Conservation (phyloP, 306 rosid genomes). For the Fragaria nilgerrensis region DNA sequence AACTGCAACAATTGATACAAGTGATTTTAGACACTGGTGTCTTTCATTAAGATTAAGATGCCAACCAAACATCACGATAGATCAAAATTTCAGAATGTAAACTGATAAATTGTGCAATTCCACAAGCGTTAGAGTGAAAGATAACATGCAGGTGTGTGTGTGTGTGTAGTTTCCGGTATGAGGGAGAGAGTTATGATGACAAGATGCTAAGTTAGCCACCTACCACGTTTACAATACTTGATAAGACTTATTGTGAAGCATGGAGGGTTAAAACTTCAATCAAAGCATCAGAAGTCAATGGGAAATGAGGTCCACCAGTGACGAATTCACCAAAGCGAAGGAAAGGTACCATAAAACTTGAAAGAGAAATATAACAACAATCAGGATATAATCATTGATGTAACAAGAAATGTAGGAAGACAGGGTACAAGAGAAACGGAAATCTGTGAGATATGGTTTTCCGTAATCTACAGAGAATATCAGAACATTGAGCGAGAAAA, state of each 20-base stretch:
- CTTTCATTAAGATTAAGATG: neutral
- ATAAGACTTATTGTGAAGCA: constrained; percentile 69
- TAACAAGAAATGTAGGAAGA: neutral
- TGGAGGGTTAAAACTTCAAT: constrained; percentile 75
- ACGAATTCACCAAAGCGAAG: too few species aligned
- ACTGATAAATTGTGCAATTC: neutral
- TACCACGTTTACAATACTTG: constrained; percentile 81
- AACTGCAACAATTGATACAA: constrained; percentile 47
- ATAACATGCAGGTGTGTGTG: neutral
- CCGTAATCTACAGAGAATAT: neutral
- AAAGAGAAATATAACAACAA: constrained; percentile 22
- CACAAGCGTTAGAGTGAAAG: neutral
- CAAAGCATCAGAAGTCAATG: too few species aligned
- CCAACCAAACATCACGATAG: neutral
- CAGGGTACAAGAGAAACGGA: neutral
- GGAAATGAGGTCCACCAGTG: too few species aligned
- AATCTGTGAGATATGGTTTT: neutral
- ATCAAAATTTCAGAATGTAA: neutral
- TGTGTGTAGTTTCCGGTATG: neutral
- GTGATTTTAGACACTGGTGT: neutral
- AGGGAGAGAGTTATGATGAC: neutral
- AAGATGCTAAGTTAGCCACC: constrained; percentile 30
- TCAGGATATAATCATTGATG: neutral
- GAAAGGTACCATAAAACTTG: constrained; percentile 83
- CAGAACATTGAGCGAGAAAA: too few species aligned